phyloP scores from a whole-genome alignment of 2,329 filamentous ascomycete species.

The Pseudogymnoascus sp. region DNA sequence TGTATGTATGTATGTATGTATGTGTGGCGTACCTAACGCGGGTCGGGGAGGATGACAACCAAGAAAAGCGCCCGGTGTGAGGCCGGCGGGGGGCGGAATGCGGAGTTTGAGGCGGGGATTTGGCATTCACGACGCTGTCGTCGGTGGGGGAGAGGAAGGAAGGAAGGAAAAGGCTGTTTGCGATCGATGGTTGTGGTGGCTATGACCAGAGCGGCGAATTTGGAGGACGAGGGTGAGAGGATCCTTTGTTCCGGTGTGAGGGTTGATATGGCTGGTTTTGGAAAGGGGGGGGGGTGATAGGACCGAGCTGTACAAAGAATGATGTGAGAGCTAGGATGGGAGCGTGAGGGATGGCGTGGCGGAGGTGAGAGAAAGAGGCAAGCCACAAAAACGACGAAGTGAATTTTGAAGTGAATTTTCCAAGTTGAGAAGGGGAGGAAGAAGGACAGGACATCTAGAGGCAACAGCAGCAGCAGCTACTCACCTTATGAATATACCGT shows the following conservation, averaged over 20 bases:
- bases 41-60: not conserved
- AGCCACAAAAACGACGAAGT: not conserved
- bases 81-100: not conserved
- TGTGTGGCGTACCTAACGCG: not conserved
- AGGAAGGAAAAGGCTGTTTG: not conserved
- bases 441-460: not conserved
- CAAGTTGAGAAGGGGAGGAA: not conserved
- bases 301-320: not conserved
- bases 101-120: not conserved
- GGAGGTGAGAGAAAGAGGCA: not conserved
- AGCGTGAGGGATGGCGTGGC: not conserved
- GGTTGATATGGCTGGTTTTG: slow-evolving; percentile 4
- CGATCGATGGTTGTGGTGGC: not conserved
- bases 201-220: slow-evolving; percentile 1
- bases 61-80: not conserved
- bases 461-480: slow-evolving; percentile 2
- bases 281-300: not conserved
- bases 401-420: not conserved
- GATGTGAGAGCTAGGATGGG: not conserved
- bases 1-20: no score
- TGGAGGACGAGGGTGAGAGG: not conserved
- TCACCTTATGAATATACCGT: not conserved
- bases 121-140: not conserved
- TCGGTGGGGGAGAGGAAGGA: not conserved
- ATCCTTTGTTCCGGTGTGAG: not conserved